Evolutionary conservation across 768 basidiomycete genomes (phyloP), one percentile per base, ranked within the genome.

Genomic region (Macrolepiota dolichaula): DNA sequence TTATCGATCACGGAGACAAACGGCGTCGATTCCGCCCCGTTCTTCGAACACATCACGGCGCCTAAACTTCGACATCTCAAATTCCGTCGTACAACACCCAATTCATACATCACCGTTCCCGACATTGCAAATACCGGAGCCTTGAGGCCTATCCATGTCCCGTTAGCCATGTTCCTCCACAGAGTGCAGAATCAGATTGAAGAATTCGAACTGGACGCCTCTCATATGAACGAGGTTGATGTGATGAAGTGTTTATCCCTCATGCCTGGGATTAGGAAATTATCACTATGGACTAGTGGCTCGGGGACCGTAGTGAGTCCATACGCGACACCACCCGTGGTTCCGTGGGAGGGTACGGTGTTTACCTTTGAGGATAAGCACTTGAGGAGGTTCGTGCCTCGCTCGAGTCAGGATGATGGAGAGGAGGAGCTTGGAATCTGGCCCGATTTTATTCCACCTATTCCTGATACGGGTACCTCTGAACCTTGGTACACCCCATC

Each of bases 231-330:
- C 3, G 59, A 61, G 22, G 22, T 9, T 11, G 59, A 61, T 40
- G 59, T 61, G n/a, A 54, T 61, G 53, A 55, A 61, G 25, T 61
- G 52, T 37, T 49, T 61, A 17, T 61, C 59, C 3, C 44, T 61
- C 7, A 54, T 61, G 52, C 59, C 59, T 6, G 46, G 52, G 10
- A 10, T 61, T 1, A 61, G 17, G 37, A 54, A 24, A 22, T 40
- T 61, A 35, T 61, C 53, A 24, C 15, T 61, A 35, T 61, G 59
- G 59, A 47, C 52, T 49, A 55, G 27, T 55, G 59, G 59, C 12
- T 25, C 57, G 4, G 52, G 52, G 25, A 17, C 35, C 10, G 15
- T 46, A 17, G 24, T 46, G 17, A 61, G 52, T 22, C 59, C 59
- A 13, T 55, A 55, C 19, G 46, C 44, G 44, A 55, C 59, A 32